These are phyloP conservation scores for Tulasnella sp. DNA, from an alignment of 768 basidiomycete genomes.

Conservation along the genomic window DNA sequence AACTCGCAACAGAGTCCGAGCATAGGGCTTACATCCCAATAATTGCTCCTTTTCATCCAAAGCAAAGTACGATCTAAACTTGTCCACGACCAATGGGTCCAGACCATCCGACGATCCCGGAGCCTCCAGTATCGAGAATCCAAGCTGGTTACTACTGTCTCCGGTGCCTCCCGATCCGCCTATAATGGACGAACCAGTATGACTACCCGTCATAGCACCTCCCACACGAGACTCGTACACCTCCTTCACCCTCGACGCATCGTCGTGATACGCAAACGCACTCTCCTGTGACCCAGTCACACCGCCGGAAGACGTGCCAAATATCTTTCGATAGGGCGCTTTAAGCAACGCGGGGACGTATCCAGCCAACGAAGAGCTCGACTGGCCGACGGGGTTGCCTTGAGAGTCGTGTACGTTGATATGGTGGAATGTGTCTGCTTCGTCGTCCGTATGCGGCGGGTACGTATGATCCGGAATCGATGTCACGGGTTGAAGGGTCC, in stretches of 20 bases:
- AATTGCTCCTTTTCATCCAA: conserved; percentile 81
- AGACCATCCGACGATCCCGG: conserved; percentile 39
- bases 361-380: neutral
- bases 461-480: neutral
- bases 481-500: neutral
- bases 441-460: neutral
- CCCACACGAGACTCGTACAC: neutral
- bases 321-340: neutral
- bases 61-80: conserved; percentile 76
- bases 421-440: neutral
- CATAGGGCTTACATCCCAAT: conserved; percentile 68
- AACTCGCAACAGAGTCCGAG: conserved; percentile 8
- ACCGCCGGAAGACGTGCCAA: neutral
- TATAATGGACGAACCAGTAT: neutral
- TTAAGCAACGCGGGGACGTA: neutral
- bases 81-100: conserved; percentile 58
- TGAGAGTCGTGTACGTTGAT: neutral
- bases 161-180: neutral
- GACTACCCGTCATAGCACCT: neutral
- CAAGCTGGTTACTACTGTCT: conserved; percentile 32
- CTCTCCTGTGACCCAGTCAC: neutral
- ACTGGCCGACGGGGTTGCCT: neutral
- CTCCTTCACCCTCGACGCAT: neutral
- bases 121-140: conserved; percentile 76
- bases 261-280: neutral